Percentiles rank a stretch among this genome's conserved stretches.
Conservation (phyloP, 257 asterid species). For the Scutellaria barbata region DNA sequence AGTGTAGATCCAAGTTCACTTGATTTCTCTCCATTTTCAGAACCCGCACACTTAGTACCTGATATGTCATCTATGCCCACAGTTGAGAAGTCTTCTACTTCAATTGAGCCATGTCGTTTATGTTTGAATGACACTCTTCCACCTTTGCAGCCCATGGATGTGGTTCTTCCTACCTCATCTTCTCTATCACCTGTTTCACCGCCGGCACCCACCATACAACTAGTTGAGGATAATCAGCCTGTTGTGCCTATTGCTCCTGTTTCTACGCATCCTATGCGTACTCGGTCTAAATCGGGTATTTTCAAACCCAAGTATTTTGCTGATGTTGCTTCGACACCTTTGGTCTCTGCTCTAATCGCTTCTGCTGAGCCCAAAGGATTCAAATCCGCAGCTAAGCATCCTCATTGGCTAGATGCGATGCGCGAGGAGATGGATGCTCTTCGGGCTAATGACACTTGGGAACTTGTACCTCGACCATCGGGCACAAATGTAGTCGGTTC, state of each 20-base stretch:
- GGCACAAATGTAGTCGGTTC: too few species aligned
- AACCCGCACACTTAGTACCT: neutral
- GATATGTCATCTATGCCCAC: neutral
- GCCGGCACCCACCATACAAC: too few species aligned
- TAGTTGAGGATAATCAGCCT: too few species aligned
- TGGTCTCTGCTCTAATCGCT: neutral
- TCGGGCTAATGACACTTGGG: neutral
- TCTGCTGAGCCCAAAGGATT: neutral
- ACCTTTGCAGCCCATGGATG: too few species aligned
- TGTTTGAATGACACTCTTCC: too few species aligned
- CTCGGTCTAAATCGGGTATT: neutral
- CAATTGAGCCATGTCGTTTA: neutral
- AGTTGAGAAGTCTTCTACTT: neutral
- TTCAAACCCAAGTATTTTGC: neutral
- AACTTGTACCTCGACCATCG: neutral
- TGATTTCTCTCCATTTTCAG: too few species aligned
- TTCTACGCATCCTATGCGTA: neutral
- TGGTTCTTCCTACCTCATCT: neutral
- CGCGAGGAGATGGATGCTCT: neutral
- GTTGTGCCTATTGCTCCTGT: too few species aligned
- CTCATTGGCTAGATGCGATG: neutral
- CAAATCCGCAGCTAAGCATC: too few species aligned
- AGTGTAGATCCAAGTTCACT: too few species aligned
- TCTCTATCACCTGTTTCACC: too few species aligned
- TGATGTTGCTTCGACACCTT: neutral